Base-by-base conservation (phyloP, 306 rosid genomes). In the Psophocarpus tetragonolobus region DNA sequence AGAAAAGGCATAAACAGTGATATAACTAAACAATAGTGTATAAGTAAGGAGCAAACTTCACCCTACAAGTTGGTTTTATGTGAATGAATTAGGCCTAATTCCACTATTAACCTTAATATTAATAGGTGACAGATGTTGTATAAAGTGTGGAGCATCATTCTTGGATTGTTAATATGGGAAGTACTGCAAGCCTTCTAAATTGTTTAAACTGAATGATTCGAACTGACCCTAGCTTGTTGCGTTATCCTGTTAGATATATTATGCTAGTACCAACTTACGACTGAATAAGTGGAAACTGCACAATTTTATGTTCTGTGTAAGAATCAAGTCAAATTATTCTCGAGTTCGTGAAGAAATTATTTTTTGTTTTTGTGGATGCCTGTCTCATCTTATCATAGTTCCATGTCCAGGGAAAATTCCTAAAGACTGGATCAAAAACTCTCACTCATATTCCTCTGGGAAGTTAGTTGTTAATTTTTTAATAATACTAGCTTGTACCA, bases 311-410 rank as follows among this genome's bases (percentile, higher is more conserved):
- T 84, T 50, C 68, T 80, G 74, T 74, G 35, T 82, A 60, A 79
- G 91, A 89, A 82, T 85, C 88, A 73, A 76, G 86, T 85, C 83
- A 76, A 85, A 75, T 82, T 87, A 84, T 87, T 84, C 82, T 81
- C 10, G 57, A 73, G 81, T 73, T 27, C 39, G 77, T 71, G 83
- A 72, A 68, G 79, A 66, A 76, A 79, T 60, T 74, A 80, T 84
- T 82, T 29, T 71, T 68, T 84, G 83, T 84, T 87, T 89, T 88
- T 63, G 35, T 75, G 67, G 96, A 91, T 87, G 93, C 93, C 78
- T 82, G 79, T 84, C 84, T 80, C 85, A 71, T 84, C 88, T 87
- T 87, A 24, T 82, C 84, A 84, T 41, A 68, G 80, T 80, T 87
- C 75, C 81, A 47, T 54, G 44, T 47, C 45, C 6, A 60, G 54